A percentile compares a stretch with the other conserved stretches of the same genome.
Conservation (phyloP, 495 filamentous ascomycete species). For the Corynascus novoguineensis region DNA sequence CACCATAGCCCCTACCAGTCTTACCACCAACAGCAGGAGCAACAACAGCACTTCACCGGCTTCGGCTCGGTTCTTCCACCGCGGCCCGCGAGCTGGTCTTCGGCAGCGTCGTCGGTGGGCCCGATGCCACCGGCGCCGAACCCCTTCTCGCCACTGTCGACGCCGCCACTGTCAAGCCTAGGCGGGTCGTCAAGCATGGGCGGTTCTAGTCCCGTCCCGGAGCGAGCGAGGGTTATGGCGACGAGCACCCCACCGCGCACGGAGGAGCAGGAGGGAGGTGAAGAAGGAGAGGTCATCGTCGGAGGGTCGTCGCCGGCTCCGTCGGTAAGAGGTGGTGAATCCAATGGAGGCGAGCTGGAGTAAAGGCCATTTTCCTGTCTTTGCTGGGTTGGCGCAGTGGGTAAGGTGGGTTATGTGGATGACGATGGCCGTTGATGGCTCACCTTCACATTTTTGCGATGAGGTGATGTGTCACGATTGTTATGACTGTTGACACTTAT, state of each 20-base stretch:
- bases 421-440: neutral
- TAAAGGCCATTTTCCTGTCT: no score
- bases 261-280: neutral
- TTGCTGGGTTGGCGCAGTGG: neutral
- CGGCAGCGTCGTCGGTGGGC: neutral
- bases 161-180: neutral
- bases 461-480: constrained; percentile 6
- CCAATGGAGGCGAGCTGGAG: neutral
- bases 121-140: constrained; percentile 9
- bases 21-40: neutral
- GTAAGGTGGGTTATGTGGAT: neutral
- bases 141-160: constrained; percentile 4
- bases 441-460: neutral
- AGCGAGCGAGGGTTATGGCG: neutral
- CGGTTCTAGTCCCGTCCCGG: neutral
- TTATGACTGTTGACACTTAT: neutral
- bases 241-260: no score
- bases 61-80: neutral
- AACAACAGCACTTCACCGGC: neutral
- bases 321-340: neutral
- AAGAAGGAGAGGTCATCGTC: neutral
- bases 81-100: no score
- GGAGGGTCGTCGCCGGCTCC: neutral
- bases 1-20: neutral
- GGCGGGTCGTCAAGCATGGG: neutral